Evolutionary conservation across 805 yeast genomes (phyloP).

Genomic region (Naumovozyma dairenensis): DNA sequence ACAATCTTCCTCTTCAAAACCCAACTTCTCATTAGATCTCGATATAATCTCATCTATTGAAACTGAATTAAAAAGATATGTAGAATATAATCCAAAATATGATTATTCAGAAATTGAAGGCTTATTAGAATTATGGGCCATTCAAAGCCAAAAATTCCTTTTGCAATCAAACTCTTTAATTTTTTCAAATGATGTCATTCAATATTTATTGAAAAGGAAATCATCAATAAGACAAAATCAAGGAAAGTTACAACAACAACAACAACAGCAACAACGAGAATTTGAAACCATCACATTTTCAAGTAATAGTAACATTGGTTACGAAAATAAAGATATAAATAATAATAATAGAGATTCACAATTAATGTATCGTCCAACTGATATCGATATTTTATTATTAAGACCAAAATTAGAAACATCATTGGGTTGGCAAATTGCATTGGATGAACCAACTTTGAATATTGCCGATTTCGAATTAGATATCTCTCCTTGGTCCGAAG

Average conservation of each 20-base stretch:
- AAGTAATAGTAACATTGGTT: neutral
- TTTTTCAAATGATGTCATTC: slow-evolving; percentile 20
- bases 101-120: slow-evolving; percentile 17
- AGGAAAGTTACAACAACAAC: neutral
- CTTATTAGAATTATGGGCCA: slow-evolving; percentile 19
- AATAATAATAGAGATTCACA: slow-evolving; percentile 1
- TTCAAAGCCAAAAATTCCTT: slow-evolving; percentile 17
- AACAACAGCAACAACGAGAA: neutral
- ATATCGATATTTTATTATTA: slow-evolving; percentile 23
- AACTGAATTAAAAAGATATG: slow-evolving; percentile 7
- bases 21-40: neutral
- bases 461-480: slow-evolving; percentile 23
- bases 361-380: slow-evolving; percentile 5
- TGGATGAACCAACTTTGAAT: slow-evolving; percentile 26
- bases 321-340: neutral
- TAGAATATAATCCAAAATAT: slow-evolving; percentile 8
- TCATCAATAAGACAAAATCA: slow-evolving; percentile 6
- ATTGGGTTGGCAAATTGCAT: slow-evolving; percentile 25
- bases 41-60: slow-evolving; percentile 4
- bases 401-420: slow-evolving; percentile 13
- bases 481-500: slow-evolving; percentile 13
- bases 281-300: neutral
- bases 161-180: slow-evolving; percentile 20
- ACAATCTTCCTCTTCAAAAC: too few relatives aligned
- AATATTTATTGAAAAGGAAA: slow-evolving; percentile 15